phyloP scores from a whole-genome alignment of 495 filamentous ascomycete genomes.

The Astrothelium subdiscretum region DNA sequence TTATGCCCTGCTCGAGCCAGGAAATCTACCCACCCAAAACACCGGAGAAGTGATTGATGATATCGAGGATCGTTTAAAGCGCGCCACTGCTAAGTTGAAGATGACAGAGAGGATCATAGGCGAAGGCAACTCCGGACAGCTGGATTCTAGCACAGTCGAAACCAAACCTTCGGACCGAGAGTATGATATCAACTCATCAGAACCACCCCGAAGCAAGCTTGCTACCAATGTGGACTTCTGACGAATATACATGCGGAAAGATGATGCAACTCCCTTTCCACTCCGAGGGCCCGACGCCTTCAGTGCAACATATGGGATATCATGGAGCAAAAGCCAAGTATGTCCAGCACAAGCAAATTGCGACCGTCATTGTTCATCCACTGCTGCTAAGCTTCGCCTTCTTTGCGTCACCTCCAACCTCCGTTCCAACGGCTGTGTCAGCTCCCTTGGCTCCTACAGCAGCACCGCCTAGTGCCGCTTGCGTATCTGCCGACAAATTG shows the following conservation, averaged over 20 bases:
- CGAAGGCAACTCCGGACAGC: slow-evolving; percentile 28
- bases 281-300: not conserved
- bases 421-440: not conserved
- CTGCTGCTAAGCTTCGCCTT: slow-evolving; percentile 16
- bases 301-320: not conserved
- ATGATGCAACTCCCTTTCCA: not conserved
- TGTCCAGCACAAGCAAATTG: not conserved
- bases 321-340: not conserved
- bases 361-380: not conserved
- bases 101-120: slow-evolving; percentile 65
- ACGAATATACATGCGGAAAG: not conserved
- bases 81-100: slow-evolving; percentile 67
- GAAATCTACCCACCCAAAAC: slow-evolving; percentile 65
- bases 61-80: slow-evolving; percentile 72
- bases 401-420: slow-evolving; percentile 12
- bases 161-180: not conserved
- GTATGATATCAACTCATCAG: not conserved
- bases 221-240: not conserved
- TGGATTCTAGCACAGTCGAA: too few species aligned
- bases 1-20: slow-evolving; percentile 64
- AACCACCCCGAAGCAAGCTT: not conserved
- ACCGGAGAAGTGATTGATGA: slow-evolving; percentile 74
- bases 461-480: not conserved
- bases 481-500: slow-evolving; percentile 15
- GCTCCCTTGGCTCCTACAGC: not conserved